Conservation (phyloP, 2,329 filamentous ascomycete species). For the Lojkania enalia region DNA sequence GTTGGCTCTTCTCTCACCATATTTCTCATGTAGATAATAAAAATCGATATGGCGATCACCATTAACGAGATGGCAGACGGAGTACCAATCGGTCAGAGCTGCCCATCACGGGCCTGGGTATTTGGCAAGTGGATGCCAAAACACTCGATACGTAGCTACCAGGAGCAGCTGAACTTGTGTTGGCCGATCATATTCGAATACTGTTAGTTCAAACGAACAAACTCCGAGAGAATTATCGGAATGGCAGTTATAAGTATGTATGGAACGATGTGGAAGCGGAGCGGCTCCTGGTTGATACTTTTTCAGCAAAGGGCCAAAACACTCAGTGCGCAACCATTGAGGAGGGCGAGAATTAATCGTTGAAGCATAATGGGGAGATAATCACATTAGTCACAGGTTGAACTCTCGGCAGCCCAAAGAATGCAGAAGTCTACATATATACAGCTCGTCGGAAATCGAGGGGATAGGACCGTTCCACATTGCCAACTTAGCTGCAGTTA, state of each 20-base stretch:
- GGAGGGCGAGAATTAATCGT: not conserved
- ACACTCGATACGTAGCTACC: slow-evolving; percentile 2
- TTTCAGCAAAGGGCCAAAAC: not conserved
- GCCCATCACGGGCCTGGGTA: slow-evolving; percentile 2
- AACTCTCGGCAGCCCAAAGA: too few relatives aligned
- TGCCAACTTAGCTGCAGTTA: too few relatives aligned
- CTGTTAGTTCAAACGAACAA: not conserved
- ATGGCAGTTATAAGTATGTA: not conserved
- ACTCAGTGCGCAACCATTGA: not conserved
- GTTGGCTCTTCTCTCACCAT: not conserved
- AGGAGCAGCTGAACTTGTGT: slow-evolving; percentile 3
- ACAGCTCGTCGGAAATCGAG: too few relatives aligned
- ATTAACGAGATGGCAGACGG: slow-evolving; percentile 4
- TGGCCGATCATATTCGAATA: too few relatives aligned
- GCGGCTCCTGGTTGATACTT: not conserved
- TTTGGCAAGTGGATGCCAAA: slow-evolving; percentile 6
- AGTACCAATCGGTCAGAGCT: slow-evolving; percentile 2
- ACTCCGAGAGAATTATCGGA: not conserved
- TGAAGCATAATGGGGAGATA: too few relatives aligned
- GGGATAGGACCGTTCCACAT: too few relatives aligned
- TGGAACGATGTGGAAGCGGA: not conserved
- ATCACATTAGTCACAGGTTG: too few relatives aligned
- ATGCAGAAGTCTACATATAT: too few relatives aligned
- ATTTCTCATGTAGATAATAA: slow-evolving; percentile 2
- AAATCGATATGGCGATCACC: slow-evolving; percentile 12